Evolutionary conservation across 768 basidiomycete genomes (phyloP), one percentile per base, ranked within the genome.

Genomic region (Clitopilus hobsonii): DNA sequence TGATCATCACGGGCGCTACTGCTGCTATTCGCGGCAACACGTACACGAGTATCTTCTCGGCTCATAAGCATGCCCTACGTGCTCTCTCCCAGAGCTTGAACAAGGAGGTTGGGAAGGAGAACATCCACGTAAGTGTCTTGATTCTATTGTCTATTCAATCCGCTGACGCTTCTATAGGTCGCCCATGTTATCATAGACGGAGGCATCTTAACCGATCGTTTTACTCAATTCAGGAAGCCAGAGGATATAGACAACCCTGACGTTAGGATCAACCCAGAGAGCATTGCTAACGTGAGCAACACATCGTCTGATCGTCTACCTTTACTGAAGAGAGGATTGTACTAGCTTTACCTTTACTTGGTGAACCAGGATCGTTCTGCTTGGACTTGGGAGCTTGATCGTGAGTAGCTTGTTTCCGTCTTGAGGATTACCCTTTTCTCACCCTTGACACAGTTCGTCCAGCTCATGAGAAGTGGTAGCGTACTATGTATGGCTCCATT

Each of bases 301-400:
- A 14, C 11, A 23, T 49, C 20, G 1, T 20, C 16, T 7, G 7
- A 51, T 28, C 22, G 2, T 45, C 14, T 4, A 20, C 25, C 29
- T n/a, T 13, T 52, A 20, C n/a, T 1, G 3, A 10, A 23, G 22
- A n/a, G 1, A 32, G 6, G 10, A 3, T 32, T 55, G 49, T 23
- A 38, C 24, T 57, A 90, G 88, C 70, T 84, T 1, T 89, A 89
- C 61, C 69, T 87, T 26, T 81, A 80, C 63, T 80, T 91, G 20
- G 78, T 74, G 6, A 78, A 82, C 49, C 89, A 90, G 69, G 85
- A 88, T 53, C 76, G 81, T 24, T 86, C 86, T 38, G 79, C 85
- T 6, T 88, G 81, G 85, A 85, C 86, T 6, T 91, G 88, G 87
- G 89, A 91, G 64, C 74, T 91, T 24, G 89, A 91, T 58, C 72